Percentiles rank a stretch among this genome's conserved stretches.
These are phyloP conservation scores for Botrytis medusae DNA, from an alignment of 2,329 filamentous ascomycete genomes.

Conservation along the genomic window DNA sequence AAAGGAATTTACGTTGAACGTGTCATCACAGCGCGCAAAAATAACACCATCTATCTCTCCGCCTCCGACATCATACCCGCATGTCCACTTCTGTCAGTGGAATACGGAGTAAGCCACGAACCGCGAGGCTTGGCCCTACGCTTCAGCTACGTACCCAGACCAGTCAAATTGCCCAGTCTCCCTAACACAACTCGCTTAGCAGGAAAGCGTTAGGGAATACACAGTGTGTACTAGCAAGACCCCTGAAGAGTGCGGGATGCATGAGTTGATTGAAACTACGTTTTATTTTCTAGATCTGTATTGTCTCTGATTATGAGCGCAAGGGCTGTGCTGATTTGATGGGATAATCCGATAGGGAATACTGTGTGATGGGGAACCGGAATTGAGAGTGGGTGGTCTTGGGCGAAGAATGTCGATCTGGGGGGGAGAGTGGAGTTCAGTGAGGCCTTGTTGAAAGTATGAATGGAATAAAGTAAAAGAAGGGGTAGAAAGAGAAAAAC, in stretches of 20 bases:
- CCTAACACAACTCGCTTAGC: neutral
- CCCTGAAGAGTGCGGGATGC: neutral
- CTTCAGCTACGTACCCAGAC: neutral
- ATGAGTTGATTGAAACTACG: neutral
- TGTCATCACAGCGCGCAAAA: neutral
- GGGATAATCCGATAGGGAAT: neutral
- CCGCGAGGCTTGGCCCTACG: neutral
- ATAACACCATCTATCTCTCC: neutral
- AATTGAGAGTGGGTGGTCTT: neutral
- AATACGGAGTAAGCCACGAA: neutral
- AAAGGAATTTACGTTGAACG: neutral
- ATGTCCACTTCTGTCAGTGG: neutral
- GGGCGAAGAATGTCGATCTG: neutral
- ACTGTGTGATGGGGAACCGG: neutral
- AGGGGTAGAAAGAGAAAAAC: neutral
- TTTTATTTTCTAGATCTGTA: neutral
- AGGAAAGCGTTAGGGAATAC: neutral
- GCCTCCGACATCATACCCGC: neutral
- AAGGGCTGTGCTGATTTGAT: neutral
- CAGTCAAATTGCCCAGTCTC: neutral
- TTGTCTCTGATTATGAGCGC: neutral
- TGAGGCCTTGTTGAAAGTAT: neutral
- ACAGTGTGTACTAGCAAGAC: neutral
- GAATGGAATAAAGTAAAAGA: neutral
- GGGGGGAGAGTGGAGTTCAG: neutral